phyloP scores from a whole-genome alignment of 176 grass and related monocot species.

The Elymus sibiricus region DNA sequence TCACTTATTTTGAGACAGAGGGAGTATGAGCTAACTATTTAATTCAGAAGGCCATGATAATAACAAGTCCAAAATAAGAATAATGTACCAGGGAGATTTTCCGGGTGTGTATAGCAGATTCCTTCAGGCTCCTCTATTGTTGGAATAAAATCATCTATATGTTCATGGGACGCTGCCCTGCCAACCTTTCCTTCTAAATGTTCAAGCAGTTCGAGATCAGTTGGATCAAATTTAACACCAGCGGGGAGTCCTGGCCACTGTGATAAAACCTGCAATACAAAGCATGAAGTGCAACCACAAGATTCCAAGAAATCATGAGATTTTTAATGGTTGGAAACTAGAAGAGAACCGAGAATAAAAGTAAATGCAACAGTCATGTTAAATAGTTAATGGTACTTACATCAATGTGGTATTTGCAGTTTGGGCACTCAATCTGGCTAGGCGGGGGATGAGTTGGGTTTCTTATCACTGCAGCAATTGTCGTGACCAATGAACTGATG shows the following conservation, averaged over 20 bases:
- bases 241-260: conserved; percentile 56
- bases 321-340: no score
- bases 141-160: conserved; percentile 70
- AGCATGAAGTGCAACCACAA: not conserved
- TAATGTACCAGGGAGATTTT: conserved; percentile 76
- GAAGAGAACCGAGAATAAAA: not conserved
- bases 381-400: conserved; percentile 35
- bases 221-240: conserved; percentile 80
- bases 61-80: not conserved
- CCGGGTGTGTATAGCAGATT: conserved; percentile 90
- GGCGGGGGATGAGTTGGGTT: not conserved
- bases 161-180: conserved; percentile 10
- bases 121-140: conserved; percentile 52
- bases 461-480: conserved; percentile 42
- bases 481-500: conserved; percentile 56
- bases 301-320: not conserved
- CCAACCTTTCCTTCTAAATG: conserved; percentile 66
- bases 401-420: conserved; percentile 50
- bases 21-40: not conserved
- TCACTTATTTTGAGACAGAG: no score
- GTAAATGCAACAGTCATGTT: not conserved
- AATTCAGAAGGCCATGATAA: not conserved
- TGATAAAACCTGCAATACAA: conserved; percentile 52
- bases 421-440: conserved; percentile 51
- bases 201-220: conserved; percentile 51